A percentile compares a stretch with the other conserved stretches of the same genome.
These are phyloP conservation scores for Ceriops zippeliana DNA, from an alignment of 345 rosid genomes.

Conservation along the genomic window DNA sequence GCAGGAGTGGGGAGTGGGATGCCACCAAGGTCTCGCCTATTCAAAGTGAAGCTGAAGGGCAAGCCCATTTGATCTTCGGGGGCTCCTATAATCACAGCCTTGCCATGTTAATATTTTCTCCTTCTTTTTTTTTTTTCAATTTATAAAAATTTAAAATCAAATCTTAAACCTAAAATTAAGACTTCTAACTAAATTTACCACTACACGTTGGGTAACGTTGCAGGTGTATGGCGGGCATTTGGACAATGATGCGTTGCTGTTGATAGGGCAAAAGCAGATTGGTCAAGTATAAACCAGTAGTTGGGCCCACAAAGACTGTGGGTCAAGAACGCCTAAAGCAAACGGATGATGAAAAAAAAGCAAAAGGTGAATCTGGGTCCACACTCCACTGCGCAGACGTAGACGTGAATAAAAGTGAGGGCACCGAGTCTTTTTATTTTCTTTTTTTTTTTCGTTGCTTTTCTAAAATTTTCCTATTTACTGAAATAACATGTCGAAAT, in stretches of 20 bases:
- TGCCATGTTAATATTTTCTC: conserved; percentile 1
- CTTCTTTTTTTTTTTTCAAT: not conserved
- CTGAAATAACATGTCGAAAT: not conserved
- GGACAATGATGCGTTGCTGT: conserved; percentile 7
- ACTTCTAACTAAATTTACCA: not conserved
- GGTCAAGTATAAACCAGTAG: too few relatives aligned
- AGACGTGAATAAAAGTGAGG: not conserved
- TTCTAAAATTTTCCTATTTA: too few relatives aligned
- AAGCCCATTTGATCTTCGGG: conserved; percentile 7
- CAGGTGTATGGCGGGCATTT: conserved; percentile 12
- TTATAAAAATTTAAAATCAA: too few relatives aligned
- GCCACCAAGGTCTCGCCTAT: conserved; percentile 25
- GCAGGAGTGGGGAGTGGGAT: conserved; percentile 13
- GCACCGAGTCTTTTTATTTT: not conserved
- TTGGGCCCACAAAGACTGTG: conserved; percentile 19
- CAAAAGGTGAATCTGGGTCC: conserved; percentile 24
- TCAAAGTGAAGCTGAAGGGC: conserved; percentile 13
- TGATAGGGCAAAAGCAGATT: not conserved
- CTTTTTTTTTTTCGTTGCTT: too few relatives aligned
- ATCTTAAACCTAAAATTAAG: too few relatives aligned
- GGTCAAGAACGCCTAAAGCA: conserved; percentile 28
- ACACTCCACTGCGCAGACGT: not conserved
- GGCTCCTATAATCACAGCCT: conserved; percentile 15
- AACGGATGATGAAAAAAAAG: not conserved
- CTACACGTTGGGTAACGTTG: not conserved